phyloP scores from a whole-genome alignment of 495 filamentous ascomycete species.

The Viridothelium virens region DNA sequence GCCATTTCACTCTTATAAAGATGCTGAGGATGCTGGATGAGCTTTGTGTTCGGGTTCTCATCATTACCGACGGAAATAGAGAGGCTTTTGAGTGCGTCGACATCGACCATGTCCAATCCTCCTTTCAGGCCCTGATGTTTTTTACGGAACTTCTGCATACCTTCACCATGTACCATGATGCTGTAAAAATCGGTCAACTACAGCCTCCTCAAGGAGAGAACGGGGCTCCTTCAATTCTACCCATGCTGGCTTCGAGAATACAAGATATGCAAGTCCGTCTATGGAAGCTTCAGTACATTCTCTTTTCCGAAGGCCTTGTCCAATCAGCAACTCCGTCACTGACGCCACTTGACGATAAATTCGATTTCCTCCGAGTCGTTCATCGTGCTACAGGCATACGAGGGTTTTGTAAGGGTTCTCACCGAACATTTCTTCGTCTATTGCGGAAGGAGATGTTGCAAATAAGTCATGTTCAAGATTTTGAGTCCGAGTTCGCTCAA shows the following conservation, averaged over 20 bases:
- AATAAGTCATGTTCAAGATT: slow-evolving; percentile 34
- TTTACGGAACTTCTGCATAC: slow-evolving; percentile 66
- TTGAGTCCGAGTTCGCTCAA: slow-evolving; percentile 66
- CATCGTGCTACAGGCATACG: slow-evolving; percentile 83
- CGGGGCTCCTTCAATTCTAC: slow-evolving; percentile 30
- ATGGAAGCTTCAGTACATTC: slow-evolving; percentile 71
- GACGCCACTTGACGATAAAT: slow-evolving; percentile 56
- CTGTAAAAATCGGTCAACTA: slow-evolving; percentile 63
- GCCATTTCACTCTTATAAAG: slow-evolving; percentile 59
- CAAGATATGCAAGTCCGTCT: slow-evolving; percentile 82
- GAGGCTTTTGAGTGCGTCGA: slow-evolving; percentile 78
- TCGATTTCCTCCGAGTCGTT: slow-evolving; percentile 65
- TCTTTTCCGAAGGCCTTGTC: slow-evolving; percentile 64
- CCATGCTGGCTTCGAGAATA: slow-evolving; percentile 58
- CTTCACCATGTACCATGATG: slow-evolving; percentile 73
- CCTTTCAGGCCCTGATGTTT: slow-evolving; percentile 58
- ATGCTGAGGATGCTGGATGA: slow-evolving; percentile 73
- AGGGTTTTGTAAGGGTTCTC: slow-evolving; percentile 75
- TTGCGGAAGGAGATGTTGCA: slow-evolving; percentile 62
- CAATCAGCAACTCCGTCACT: slow-evolving; percentile 58
- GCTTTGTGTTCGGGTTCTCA: slow-evolving; percentile 57
- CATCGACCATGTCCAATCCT: slow-evolving; percentile 61
- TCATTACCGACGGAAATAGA: slow-evolving; percentile 49
- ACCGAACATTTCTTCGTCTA: slow-evolving; percentile 79
- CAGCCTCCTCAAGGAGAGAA: slow-evolving; percentile 36